phyloP scores from a whole-genome alignment of 768 basidiomycete genomes.

The Termitomyces sp. region DNA sequence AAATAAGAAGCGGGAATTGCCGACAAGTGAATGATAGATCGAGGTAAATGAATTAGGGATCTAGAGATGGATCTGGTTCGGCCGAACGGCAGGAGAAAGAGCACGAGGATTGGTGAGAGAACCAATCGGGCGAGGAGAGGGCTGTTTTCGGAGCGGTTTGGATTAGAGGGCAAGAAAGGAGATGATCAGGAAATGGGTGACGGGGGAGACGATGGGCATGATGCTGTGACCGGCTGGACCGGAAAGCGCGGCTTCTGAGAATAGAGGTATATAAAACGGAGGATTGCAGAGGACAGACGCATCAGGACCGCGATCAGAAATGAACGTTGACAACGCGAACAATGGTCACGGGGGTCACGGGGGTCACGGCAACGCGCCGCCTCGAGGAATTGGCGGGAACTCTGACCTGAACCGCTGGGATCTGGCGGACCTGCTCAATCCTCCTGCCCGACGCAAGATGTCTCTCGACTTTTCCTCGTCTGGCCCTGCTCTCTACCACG shows the following conservation, averaged over 20 bases:
- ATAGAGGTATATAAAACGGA: slow-evolving; percentile 10
- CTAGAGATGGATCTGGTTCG: slow-evolving; percentile 37
- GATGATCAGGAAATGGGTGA: not conserved
- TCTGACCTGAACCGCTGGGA: slow-evolving; percentile 33
- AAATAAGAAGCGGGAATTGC: slow-evolving; percentile 11
- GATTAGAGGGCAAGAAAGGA: slow-evolving; percentile 24
- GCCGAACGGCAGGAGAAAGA: slow-evolving; percentile 36
- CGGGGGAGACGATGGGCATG: not conserved
- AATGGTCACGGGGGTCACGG: slow-evolving; percentile 16
- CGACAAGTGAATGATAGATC: slow-evolving; percentile 15
- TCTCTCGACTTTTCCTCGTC: slow-evolving; percentile 49
- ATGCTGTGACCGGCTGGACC: not conserved
- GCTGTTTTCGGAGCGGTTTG: slow-evolving; percentile 42
- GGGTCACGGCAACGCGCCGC: slow-evolving; percentile 19
- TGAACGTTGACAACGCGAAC: slow-evolving; percentile 26
- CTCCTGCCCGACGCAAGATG: slow-evolving; percentile 32
- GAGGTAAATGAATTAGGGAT: slow-evolving; percentile 14
- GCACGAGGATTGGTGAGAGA: slow-evolving; percentile 31
- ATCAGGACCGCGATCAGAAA: slow-evolving; percentile 47
- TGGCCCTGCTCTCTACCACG: slow-evolving; percentile 39
- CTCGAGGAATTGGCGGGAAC: slow-evolving; percentile 29
- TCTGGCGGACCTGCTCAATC: slow-evolving; percentile 42
- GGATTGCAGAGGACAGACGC: no score
- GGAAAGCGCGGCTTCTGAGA: slow-evolving; percentile 15
- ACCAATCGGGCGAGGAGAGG: slow-evolving; percentile 45